phyloP scores from a whole-genome alignment of 2,329 filamentous ascomycete species.

The Trichoderma sp. region DNA sequence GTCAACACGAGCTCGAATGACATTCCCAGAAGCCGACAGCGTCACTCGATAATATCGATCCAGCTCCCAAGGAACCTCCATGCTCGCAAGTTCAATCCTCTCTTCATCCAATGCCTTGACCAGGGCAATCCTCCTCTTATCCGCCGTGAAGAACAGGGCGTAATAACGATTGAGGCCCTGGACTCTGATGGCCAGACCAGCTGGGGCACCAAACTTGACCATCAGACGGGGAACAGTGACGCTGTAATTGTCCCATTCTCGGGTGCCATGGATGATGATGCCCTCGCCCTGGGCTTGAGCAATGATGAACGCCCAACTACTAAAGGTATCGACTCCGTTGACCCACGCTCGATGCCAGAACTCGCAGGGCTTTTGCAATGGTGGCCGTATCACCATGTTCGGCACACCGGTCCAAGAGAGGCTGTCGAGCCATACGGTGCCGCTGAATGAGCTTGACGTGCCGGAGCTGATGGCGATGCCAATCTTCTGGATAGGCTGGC shows the following conservation, averaged over 20 bases:
- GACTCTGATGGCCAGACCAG: conserved; percentile 36
- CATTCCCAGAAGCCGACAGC: background rate
- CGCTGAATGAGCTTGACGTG: background rate
- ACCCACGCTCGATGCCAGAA: conserved; percentile 29
- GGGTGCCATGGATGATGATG: conserved; percentile 39
- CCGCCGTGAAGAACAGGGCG: conserved; percentile 32
- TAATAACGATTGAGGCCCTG: conserved; percentile 40
- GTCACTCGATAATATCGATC: conserved; percentile 18
- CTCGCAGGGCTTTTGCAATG: background rate
- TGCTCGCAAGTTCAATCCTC: conserved; percentile 12
- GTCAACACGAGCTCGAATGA: conserved; percentile 2
- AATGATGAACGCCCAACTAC: conserved; percentile 16
- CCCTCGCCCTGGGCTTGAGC: conserved; percentile 33
- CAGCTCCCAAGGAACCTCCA: conserved; percentile 19
- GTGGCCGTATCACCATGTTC: conserved; percentile 20
- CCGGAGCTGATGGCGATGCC: conserved; percentile 10
- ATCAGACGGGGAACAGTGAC: conserved; percentile 32
- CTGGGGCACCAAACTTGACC: conserved; percentile 34
- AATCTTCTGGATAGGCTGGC: conserved; percentile 27
- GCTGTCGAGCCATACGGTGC: conserved; percentile 27
- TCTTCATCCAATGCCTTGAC: conserved; percentile 25
- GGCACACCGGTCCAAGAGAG: conserved; percentile 27
- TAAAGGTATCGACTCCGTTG: conserved; percentile 17
- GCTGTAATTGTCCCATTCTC: conserved; percentile 39
- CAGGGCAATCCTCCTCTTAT: conserved; percentile 26